Evolutionary conservation across 148 eudicot genomes (phyloP), one percentile per base, ranked within the genome.

Genomic region (Mesembryanthemum crystallinum): DNA sequence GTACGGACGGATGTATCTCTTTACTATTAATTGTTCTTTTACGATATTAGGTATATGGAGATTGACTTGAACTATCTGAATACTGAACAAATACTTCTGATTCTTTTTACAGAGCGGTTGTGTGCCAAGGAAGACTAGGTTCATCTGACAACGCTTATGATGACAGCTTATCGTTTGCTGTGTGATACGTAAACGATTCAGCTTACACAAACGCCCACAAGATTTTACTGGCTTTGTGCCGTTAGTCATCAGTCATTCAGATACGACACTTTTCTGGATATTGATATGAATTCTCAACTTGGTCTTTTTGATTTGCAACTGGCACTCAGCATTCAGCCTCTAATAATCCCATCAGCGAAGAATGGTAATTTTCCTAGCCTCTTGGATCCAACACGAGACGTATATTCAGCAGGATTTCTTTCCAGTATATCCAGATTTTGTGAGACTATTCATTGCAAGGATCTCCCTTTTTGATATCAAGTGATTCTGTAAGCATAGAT

Each of bases 111-210:
- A 93, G 98, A 93, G 79, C 89, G 96, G 27, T 33, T 89, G 77
- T 93, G 96, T 60, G 82, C 86, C 54, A 89, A 84, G 75, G 87
- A 89, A 51, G 85, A 79, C 49, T 88, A 87, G 74, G 68, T 39
- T 27, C 18, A 77, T 55, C 39, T 65, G 33, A 84, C 66, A 81
- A 52, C 49, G 52, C 73, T 57, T 58, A 61, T 33, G 71, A 77
- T n/a, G 80, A 64, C 54, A 59, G 29, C 52, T 49, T 69, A 29
- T 49, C 5, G 23, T 33, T 32, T 35, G 45, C 62, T 17, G 8
- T 58, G 21, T 73, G 68, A 67, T 51, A 29, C 39, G 20, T 23
- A 42, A 58, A 77, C 37, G 57, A 51, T 81, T 66, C 58, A 72
- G 52, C 74, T 67, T 61, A 59, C 70, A 49, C 58, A 35, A 54